phyloP scores from a whole-genome alignment of 306 rosid species.

The Casuarina equisetifolia region DNA sequence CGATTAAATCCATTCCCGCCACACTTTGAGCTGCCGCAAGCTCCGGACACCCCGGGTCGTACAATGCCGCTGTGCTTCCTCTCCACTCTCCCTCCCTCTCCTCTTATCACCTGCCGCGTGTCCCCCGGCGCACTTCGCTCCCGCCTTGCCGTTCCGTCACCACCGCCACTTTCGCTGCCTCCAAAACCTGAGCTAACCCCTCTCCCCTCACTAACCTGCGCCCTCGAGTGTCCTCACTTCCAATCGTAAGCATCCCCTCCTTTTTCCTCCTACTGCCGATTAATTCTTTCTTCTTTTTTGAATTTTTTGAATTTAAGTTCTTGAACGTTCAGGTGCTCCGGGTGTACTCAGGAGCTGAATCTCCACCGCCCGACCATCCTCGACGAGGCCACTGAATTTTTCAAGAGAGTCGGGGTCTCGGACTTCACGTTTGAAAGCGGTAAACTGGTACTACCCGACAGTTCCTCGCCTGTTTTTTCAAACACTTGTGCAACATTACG shows the following conservation, averaged over 20 bases:
- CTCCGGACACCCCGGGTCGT: neutral
- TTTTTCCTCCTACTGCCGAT: neutral
- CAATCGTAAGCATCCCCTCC: conserved; percentile 56
- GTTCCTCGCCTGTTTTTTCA: neutral
- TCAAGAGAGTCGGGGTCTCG: conserved; percentile 54
- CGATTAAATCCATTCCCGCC: conserved; percentile 65
- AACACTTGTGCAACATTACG: neutral
- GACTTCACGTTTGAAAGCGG: conserved; percentile 82
- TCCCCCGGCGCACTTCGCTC: conserved; percentile 33
- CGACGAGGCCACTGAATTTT: conserved; percentile 76
- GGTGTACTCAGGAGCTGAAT: conserved; percentile 82
- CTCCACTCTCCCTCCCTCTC: conserved; percentile 46
- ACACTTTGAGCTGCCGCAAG: neutral
- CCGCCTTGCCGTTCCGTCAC: conserved; percentile 22
- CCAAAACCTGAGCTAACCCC: conserved; percentile 37
- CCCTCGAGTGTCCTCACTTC: conserved; percentile 84
- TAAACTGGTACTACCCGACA: conserved; percentile 49
- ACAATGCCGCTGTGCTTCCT: conserved; percentile 50
- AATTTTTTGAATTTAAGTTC: neutral
- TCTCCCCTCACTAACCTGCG: conserved; percentile 54
- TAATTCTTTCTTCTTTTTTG: neutral
- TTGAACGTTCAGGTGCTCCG: conserved; percentile 69
- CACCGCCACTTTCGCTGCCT: conserved; percentile 32
- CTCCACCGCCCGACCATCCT: conserved; percentile 79
- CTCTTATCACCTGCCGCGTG: conserved; percentile 57